Conservation (phyloP, 2,329 filamentous ascomycete species). For the Fusarium sacchari region DNA sequence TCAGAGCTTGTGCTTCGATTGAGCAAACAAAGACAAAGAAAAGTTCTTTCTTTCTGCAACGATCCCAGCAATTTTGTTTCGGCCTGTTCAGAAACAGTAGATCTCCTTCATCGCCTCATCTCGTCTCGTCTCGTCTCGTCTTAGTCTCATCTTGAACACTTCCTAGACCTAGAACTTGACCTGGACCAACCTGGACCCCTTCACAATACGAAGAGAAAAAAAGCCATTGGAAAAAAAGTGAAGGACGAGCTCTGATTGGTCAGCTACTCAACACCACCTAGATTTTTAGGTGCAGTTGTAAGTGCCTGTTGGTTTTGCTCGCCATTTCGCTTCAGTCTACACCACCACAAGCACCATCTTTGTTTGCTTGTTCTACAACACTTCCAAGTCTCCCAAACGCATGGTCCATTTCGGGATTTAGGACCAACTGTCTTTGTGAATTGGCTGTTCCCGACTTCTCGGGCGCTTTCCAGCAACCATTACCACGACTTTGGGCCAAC, state of each 20-base stretch:
- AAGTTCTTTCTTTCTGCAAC: conserved; percentile 16
- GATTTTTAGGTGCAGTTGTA: conserved; percentile 9
- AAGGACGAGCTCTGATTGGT: conserved; percentile 15
- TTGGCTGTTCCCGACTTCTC: conserved; percentile 7
- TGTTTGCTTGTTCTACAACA: conserved; percentile 28
- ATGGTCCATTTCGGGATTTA: background rate
- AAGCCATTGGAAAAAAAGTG: conserved; percentile 12
- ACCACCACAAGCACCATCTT: background rate
- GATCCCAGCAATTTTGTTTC: background rate
- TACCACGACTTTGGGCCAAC: conserved; percentile 4
- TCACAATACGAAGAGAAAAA: conserved; percentile 2
- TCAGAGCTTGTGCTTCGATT: conserved; percentile 21
- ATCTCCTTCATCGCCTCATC: background rate
- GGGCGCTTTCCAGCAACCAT: background rate
- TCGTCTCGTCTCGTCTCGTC: background rate
- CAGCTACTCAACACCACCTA: background rate
- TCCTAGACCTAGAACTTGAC: background rate
- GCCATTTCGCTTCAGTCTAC: conserved; percentile 1
- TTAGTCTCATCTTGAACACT: background rate
- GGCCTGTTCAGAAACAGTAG: background rate
- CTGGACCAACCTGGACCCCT: conserved; percentile 8
- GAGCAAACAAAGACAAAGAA: conserved; percentile 24
- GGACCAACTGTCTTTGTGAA: conserved; percentile 6
- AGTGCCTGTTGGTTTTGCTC: conserved; percentile 16
- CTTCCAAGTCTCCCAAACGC: conserved; percentile 8